Base-by-base conservation (phyloP, 305 asterid genomes). In the Solanum hybrid region DNA sequence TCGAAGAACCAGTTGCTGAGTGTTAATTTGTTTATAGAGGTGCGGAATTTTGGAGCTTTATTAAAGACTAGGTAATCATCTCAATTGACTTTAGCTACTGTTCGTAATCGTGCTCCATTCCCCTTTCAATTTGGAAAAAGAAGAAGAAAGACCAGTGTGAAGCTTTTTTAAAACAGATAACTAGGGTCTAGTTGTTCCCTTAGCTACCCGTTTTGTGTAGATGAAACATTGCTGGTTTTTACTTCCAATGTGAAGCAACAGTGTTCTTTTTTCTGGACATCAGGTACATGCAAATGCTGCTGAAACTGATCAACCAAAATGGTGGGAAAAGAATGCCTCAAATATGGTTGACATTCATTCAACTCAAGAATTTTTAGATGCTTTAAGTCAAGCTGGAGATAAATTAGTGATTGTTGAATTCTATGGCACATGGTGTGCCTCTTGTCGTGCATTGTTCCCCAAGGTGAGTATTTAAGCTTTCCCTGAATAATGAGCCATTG, bases 381-480 rank as follows among this genome's bases (percentile, higher is more conserved):
- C 94, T 77, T 91, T 95, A 92, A 81, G 95, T 92, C 93, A 91
- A 88, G 95, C 96, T 79, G 95, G 95, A 89, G 95, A 95, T 91
- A 93, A 94, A 91, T 90, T 95, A 90, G 97, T 94, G 64, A 91
- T 95, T 6, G 97, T 93, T 69, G 96, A 94, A 85, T 93, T 95
- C 76, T 95, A 91, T 90, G 97, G 97, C 69, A 90, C 97, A 35
- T 95, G 96, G 97, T 95, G 97, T 90, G 97, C 97, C 64, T 95
- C 97, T 90, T 95, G 98, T 89, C 94, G 96, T 86, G 97, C 96
- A 78, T 90, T 95, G 86, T 94, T 94, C 88, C 97, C 97, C 40
- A 95, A 94, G 93, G 98, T 93, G 88, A 88, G 79, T 69, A 5
- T 89, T 64, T 32, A 32, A 32, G 42, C 75, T 51, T 87, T 45